Base-by-base conservation (phyloP, 495 filamentous ascomycete species). In the Aspergillus avenaceus region DNA sequence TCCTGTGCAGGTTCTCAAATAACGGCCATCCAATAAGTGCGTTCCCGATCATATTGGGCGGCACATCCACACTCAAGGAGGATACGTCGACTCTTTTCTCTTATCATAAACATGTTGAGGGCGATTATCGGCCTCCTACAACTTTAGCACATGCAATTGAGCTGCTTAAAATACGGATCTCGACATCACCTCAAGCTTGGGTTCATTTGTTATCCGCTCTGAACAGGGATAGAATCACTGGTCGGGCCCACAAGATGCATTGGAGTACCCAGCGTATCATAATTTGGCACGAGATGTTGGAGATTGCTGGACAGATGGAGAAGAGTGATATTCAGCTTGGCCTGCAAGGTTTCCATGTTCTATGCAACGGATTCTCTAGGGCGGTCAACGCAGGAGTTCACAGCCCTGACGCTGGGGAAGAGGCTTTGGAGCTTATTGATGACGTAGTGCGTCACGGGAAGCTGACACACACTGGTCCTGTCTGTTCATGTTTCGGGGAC, bases 341-440 rank as follows among this genome's bases (percentile, higher is more conserved):
- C 24, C 54, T 73, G 19, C 52, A 65, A 2, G 74, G 69, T 1
- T 79, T 83, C 45, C 56, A 65, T 8, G 34, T 63, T 14, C 54
- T 83, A n/a, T 82, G 78, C 54, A 43, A 49, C 21, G 62, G 65
- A 14, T 76, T 79, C 37, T 65, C 68, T 7, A 69, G 61, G 40
- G 73, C 73, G 23, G 58, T 79, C 28, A 49, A 53, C 23, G 61
- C 64, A 23, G 71, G 60, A 0, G 45, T 66, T 5, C 59, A 34
- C 19, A 45, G 62, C 16, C 60, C 62, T 11, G 49, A 45, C 12
- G 49, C 63, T 19, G 58, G 56, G 9, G 62, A 60, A 40, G 59
- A 67, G 28, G 62, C 59, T 0, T 49, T 64, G 22, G 41, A 22
- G n/a, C 9, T 67, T 7, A 49, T 66, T 7, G 29, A 53, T 1